These are phyloP conservation scores for Phascolomyces articulosus DNA, from an alignment of 371 early-diverging fungal genomes.

Conservation along the genomic window DNA sequence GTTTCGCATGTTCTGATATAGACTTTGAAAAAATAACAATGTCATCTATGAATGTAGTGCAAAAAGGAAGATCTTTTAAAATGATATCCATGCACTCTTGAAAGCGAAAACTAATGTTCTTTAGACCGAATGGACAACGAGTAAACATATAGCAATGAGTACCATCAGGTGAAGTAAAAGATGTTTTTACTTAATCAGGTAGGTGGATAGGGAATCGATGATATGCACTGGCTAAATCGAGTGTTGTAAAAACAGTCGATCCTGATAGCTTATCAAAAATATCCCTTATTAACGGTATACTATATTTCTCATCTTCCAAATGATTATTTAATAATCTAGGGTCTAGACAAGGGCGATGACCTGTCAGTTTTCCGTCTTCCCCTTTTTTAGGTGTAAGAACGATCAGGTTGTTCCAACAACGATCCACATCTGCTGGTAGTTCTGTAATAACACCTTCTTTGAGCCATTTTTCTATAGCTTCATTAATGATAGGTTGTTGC, in stretches of 20 bases:
- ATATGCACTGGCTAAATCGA: conserved; percentile 26
- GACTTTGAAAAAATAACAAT: not conserved
- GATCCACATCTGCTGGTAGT: not conserved
- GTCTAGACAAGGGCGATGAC: conserved; percentile 11
- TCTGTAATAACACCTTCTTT: not conserved
- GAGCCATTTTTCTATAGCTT: not conserved
- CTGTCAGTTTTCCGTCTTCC: not conserved
- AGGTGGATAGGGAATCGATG: conserved; percentile 22
- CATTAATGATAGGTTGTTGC: not conserved
- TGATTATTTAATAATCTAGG: not conserved
- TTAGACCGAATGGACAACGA: conserved; percentile 7
- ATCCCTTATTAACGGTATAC: conserved; percentile 6
- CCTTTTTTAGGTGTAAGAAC: not conserved
- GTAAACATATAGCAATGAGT: conserved; percentile 13
- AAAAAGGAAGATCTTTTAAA: too few species aligned
- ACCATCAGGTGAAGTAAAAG: conserved; percentile 9
- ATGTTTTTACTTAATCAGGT: conserved; percentile 16
- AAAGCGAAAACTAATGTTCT: not conserved
- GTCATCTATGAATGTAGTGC: conserved; percentile 17
- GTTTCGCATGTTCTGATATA: not conserved
- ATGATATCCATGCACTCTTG: too few species aligned
- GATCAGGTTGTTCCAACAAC: not conserved
- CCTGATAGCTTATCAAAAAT: not conserved
- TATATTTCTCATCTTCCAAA: conserved; percentile 5
- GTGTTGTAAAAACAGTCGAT: conserved; percentile 10